Conservation (phyloP, 192 early-diverging fungal genomes). For the Backusella tarrabulga region DNA sequence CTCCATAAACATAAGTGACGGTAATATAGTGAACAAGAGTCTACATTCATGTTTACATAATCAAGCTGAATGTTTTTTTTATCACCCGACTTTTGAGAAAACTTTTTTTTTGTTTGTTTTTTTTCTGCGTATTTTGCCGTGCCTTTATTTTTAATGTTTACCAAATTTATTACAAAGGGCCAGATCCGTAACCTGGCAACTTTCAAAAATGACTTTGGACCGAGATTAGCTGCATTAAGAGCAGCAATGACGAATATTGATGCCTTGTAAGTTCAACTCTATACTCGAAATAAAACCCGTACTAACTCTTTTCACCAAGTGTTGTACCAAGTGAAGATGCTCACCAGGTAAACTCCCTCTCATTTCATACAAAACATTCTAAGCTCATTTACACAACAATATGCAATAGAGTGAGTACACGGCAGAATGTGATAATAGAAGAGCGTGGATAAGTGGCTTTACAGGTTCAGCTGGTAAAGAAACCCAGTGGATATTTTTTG, state of each 20-base stretch:
- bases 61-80: background rate
- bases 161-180: background rate
- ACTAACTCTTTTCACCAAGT: conserved; percentile 26
- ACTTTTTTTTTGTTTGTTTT: background rate
- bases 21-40: no score
- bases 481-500: background rate
- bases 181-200: background rate
- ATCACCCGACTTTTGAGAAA: background rate
- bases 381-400: background rate
- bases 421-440: conserved; percentile 80
- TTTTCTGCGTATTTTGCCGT: background rate
- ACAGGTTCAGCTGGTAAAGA: conserved; percentile 83
- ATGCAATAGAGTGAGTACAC: conserved; percentile 84
- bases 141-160: background rate
- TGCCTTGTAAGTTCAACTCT: background rate
- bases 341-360: conserved; percentile 67
- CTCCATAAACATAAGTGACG: no score
- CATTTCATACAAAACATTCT: background rate
- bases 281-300: background rate
- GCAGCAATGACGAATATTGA: background rate
- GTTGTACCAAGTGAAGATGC: conserved; percentile 94
- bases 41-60: no score
- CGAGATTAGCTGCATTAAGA: background rate
- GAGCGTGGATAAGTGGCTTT: conserved; percentile 89
- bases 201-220: background rate